phyloP scores from a whole-genome alignment of 192 early-diverging fungal species.

The Podila horticola region DNA sequence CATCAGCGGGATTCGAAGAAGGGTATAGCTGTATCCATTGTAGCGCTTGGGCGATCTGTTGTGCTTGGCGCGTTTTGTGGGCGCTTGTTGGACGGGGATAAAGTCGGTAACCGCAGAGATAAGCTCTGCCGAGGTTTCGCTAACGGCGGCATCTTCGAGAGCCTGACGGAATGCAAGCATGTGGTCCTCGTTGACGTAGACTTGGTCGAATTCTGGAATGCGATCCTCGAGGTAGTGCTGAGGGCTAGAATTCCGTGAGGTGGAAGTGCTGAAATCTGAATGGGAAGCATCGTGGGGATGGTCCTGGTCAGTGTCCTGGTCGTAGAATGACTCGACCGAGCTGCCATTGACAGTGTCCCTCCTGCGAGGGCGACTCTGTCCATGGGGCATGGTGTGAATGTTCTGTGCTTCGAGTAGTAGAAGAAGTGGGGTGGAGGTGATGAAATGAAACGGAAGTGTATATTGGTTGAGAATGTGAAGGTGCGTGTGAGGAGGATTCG shows the following conservation, averaged over 20 bases:
- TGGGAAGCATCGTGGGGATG: slow-evolving; percentile 24
- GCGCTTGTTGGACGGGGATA: slow-evolving; percentile 56
- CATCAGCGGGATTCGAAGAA: slow-evolving; percentile 64
- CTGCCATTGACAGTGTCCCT: background rate
- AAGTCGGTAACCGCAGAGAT: slow-evolving; percentile 65
- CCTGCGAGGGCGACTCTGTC: background rate
- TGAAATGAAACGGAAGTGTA: too few relatives aligned
- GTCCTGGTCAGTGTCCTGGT: slow-evolving; percentile 1
- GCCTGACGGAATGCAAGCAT: slow-evolving; percentile 58
- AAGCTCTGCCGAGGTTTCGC: slow-evolving; percentile 55
- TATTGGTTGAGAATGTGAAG: too few relatives aligned
- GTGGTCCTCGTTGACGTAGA: slow-evolving; percentile 60
- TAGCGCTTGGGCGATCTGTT: slow-evolving; percentile 23
- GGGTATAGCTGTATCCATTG: slow-evolving; percentile 58
- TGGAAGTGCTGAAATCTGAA: slow-evolving; percentile 31
- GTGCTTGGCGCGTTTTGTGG: slow-evolving; percentile 24
- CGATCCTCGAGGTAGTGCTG: slow-evolving; percentile 1
- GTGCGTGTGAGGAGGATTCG: too few relatives aligned
- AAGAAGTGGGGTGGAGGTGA: too few relatives aligned
- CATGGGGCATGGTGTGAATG: slow-evolving; percentile 3
- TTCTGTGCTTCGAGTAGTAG: background rate
- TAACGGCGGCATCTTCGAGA: slow-evolving; percentile 52
- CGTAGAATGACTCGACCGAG: background rate
- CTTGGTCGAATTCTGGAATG: slow-evolving; percentile 50
- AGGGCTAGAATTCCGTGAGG: slow-evolving; percentile 34